Percentiles rank a stretch among this genome's conserved stretches.
Conservation (phyloP, 2,329 filamentous ascomycete species). For the Cercospora zeina region DNA sequence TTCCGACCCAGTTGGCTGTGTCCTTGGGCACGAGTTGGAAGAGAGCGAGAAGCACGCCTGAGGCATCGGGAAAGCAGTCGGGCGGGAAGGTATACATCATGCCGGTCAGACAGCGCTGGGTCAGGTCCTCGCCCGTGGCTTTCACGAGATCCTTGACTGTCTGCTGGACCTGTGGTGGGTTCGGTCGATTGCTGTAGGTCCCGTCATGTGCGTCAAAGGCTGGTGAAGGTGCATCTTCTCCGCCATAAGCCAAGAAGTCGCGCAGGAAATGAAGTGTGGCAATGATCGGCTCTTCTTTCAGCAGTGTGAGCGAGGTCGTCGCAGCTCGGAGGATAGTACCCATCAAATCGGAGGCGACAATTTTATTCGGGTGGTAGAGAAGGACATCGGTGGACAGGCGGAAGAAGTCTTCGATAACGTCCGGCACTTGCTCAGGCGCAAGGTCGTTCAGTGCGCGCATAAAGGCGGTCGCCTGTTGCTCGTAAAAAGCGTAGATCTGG, state of each 20-base stretch:
- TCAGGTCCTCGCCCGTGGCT: constrained; percentile 68
- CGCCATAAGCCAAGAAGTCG: constrained; percentile 86
- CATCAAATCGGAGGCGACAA: constrained; percentile 77
- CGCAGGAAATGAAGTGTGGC: constrained; percentile 91
- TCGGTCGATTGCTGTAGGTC: constrained; percentile 51
- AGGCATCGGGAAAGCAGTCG: constrained; percentile 93
- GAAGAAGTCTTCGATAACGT: constrained; percentile 96
- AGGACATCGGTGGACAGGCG: constrained; percentile 87
- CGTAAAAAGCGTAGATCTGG: constrained; percentile 91
- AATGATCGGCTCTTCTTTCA: constrained; percentile 87
- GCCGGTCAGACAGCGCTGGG: constrained; percentile 87
- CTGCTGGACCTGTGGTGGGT: constrained; percentile 68
- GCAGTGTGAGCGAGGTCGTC: constrained; percentile 78
- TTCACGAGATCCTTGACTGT: constrained; percentile 72
- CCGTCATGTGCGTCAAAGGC: constrained; percentile 58
- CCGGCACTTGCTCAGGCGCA: constrained; percentile 72
- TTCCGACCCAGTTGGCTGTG: constrained; percentile 78
- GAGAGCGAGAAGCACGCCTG: constrained; percentile 82
- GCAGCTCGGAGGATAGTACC: constrained; percentile 83
- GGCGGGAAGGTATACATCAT: constrained; percentile 99
- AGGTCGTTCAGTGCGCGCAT: constrained; percentile 85
- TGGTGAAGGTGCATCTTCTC: constrained; percentile 64
- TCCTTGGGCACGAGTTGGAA: constrained; percentile 83
- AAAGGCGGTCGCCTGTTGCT: constrained; percentile 87
- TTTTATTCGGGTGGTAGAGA: constrained; percentile 84